These are phyloP conservation scores for Lipomyces orientalis DNA, from an alignment of 805 yeast genomes.

Conservation along the genomic window DNA sequence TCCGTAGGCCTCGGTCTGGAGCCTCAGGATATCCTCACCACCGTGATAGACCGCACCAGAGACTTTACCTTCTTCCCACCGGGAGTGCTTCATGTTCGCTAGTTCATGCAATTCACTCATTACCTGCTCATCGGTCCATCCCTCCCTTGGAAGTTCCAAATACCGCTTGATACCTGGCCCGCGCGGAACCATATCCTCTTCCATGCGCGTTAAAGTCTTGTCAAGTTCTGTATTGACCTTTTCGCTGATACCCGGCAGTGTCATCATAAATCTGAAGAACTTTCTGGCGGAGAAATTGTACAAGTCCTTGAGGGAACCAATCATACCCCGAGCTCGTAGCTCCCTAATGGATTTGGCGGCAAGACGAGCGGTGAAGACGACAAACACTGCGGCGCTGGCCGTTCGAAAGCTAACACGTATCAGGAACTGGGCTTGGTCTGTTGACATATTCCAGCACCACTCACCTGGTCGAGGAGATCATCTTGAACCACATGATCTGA, in stretches of 20 bases:
- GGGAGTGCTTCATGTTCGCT: slow-evolving; percentile 60
- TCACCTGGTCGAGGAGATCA: neutral
- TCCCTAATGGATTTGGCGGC: slow-evolving; percentile 25
- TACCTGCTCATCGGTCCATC: slow-evolving; percentile 58
- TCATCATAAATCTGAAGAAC: slow-evolving; percentile 40
- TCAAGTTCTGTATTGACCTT: slow-evolving; percentile 67
- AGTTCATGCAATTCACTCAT: slow-evolving; percentile 56
- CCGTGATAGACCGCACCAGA: slow-evolving; percentile 98
- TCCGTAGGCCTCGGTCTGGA: slow-evolving; percentile 79
- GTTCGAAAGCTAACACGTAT: neutral
- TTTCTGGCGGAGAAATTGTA: slow-evolving; percentile 16
- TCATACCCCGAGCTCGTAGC: slow-evolving; percentile 41
- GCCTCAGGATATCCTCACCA: slow-evolving; percentile 71
- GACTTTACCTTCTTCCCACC: slow-evolving; percentile 84
- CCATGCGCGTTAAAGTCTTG: slow-evolving; percentile 56
- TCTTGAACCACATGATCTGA: neutral
- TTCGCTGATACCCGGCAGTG: slow-evolving; percentile 58
- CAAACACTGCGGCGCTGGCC: slow-evolving; percentile 20
- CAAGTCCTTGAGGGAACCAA: slow-evolving; percentile 19
- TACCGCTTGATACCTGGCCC: slow-evolving; percentile 47
- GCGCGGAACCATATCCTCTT: slow-evolving; percentile 62
- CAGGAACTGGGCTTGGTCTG: neutral
- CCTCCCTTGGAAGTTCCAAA: slow-evolving; percentile 60
- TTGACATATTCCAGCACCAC: neutral
- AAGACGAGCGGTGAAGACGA: slow-evolving; percentile 18